These are phyloP conservation scores for Colletotrichum lindemuthianum DNA, from an alignment of 2,329 filamentous ascomycete species.

Conservation along the genomic window DNA sequence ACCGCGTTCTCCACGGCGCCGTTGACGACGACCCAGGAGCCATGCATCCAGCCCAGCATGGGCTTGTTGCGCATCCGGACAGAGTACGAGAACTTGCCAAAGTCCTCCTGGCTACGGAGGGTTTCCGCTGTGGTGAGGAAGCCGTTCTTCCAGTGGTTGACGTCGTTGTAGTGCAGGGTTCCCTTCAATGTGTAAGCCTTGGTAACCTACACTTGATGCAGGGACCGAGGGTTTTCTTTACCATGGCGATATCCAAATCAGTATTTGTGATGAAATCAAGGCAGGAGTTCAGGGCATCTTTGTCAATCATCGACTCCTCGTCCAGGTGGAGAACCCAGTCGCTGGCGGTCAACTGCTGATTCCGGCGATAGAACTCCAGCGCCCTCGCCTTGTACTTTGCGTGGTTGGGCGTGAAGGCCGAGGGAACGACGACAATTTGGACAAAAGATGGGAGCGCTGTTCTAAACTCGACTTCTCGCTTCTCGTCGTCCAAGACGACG, in stretches of 20 bases:
- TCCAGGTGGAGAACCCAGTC: slow-evolving; percentile 12
- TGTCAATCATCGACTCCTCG: slow-evolving; percentile 12
- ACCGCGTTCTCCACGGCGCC: slow-evolving; percentile 13
- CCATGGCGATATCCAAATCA: slow-evolving; percentile 9
- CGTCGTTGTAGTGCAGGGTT: slow-evolving; percentile 21
- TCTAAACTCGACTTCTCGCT: neutral
- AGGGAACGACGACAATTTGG: slow-evolving; percentile 4
- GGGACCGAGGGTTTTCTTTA: neutral
- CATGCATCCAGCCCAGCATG: slow-evolving; percentile 17
- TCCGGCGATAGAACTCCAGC: slow-evolving; percentile 12
- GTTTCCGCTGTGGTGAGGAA: neutral
- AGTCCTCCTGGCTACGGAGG: slow-evolving; percentile 14
- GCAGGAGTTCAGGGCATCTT: neutral
- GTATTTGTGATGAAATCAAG: slow-evolving; percentile 8
- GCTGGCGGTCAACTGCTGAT: slow-evolving; percentile 8
- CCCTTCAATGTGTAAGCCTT: neutral
- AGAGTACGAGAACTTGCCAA: slow-evolving; percentile 16
- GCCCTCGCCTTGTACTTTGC: slow-evolving; percentile 16
- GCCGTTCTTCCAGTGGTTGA: slow-evolving; percentile 19
- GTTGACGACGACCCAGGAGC: slow-evolving; percentile 23
- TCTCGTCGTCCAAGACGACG: slow-evolving; percentile 3
- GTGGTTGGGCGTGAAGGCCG: neutral
- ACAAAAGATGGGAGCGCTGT: neutral
- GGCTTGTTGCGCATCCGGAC: slow-evolving; percentile 13
- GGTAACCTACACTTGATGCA: rapidly evolving